These are phyloP conservation scores for Trametes meyenii DNA, from an alignment of 768 basidiomycete genomes.

Conservation along the genomic window DNA sequence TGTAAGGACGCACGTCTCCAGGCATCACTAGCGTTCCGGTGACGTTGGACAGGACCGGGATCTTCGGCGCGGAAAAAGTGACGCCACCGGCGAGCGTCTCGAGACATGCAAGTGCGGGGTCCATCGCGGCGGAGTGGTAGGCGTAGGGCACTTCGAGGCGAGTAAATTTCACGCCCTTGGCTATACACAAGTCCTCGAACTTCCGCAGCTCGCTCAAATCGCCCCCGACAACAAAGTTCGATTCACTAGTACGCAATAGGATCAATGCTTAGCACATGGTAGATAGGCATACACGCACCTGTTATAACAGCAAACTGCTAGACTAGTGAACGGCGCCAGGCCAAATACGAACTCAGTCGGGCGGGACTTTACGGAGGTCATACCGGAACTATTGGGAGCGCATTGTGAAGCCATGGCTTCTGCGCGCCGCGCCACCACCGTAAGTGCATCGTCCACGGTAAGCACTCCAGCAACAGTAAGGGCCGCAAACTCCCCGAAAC, in stretches of 20 bases:
- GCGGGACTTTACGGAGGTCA: constrained; percentile 58
- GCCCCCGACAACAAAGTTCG: constrained; percentile 64
- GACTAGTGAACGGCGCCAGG: constrained; percentile 30
- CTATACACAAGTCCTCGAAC: constrained; percentile 47
- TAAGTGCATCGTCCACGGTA: constrained; percentile 56
- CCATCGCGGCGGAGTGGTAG: constrained; percentile 70
- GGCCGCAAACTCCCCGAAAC: constrained; percentile 77
- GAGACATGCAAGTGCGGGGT: constrained; percentile 55
- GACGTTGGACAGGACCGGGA: constrained; percentile 68
- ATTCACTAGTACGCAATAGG: constrained; percentile 33
- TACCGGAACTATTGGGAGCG: constrained; percentile 48
- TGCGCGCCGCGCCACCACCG: constrained; percentile 58
- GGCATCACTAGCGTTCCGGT: constrained; percentile 53
- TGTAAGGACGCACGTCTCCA: constrained; percentile 53
- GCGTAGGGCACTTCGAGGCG: constrained; percentile 60
- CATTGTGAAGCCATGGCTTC: constrained; percentile 59
- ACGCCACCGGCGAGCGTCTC: constrained; percentile 41
- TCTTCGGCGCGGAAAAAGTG: constrained; percentile 47
- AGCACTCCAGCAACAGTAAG: constrained; percentile 65
- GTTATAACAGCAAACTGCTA: constrained; percentile 65
- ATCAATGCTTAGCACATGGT: background rate
- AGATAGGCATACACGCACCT: constrained; percentile 27
- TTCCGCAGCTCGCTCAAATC: constrained; percentile 44
- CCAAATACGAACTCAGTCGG: constrained; percentile 33
- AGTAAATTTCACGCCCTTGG: constrained; percentile 39